Evolutionary conservation across 2,329 filamentous ascomycete genomes (phyloP).

Genomic region (Fusarium sp.): DNA sequence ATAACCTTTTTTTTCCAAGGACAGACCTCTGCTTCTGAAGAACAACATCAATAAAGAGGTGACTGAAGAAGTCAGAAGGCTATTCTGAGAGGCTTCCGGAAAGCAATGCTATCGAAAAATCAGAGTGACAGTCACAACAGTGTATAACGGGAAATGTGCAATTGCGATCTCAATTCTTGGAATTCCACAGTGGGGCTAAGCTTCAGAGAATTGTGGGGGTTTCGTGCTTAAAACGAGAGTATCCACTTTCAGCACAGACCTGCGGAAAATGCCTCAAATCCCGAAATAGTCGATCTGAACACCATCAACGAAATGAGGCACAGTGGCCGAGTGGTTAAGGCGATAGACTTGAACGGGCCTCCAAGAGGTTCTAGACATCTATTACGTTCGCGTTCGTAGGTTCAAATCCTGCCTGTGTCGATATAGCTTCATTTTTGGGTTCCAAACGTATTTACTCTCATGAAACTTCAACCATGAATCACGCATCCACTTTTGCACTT

Average conservation of each 20-base stretch:
- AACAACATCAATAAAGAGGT: too few species aligned
- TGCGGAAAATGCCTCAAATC: rapidly evolving
- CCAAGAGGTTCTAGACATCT: neutral
- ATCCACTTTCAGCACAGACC: neutral
- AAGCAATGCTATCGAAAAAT: neutral
- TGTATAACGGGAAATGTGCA: neutral
- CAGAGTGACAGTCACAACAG: neutral
- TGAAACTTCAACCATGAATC: neutral
- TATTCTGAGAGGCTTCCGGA: neutral
- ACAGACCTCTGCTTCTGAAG: too few species aligned
- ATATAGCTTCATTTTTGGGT: neutral
- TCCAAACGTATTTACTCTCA: too few species aligned
- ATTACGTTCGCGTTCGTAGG: constrained; percentile 8
- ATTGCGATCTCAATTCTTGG: neutral
- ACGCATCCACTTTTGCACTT: neutral
- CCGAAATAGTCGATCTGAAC: rapidly evolving
- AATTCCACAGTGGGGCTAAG: neutral
- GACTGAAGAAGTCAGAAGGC: too few species aligned
- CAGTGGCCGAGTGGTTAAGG: constrained; percentile 22
- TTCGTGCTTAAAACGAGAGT: neutral
- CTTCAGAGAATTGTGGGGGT: neutral
- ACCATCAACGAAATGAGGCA: neutral
- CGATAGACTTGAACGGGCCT: constrained; percentile 4
- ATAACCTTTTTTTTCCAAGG: too few species aligned
- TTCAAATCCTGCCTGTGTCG: constrained; percentile 10